Evolutionary conservation across 768 basidiomycete genomes (phyloP).

Genomic region (Podaxis pistillaris): DNA sequence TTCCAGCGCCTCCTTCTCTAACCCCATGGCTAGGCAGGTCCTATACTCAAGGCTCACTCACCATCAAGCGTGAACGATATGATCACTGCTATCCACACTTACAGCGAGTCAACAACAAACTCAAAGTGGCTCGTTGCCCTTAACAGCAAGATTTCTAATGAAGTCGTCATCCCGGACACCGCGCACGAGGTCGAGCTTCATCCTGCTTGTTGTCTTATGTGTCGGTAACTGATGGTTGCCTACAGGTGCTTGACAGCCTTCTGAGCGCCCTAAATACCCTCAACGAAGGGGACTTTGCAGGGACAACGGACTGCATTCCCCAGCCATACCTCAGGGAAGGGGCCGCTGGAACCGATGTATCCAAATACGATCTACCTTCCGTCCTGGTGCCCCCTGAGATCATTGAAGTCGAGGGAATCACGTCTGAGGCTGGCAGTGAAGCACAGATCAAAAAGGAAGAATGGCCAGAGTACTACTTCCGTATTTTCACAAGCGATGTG

Average conservation of each 20-base stretch:
- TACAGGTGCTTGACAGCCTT: conserved; percentile 74
- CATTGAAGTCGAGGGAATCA: conserved; percentile 73
- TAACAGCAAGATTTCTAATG: conserved; percentile 48
- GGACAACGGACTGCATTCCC: conserved; percentile 53
- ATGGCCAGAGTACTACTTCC: conserved; percentile 72
- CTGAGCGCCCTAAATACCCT: conserved; percentile 60
- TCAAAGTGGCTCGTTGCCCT: conserved; percentile 70
- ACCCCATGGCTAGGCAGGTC: conserved; percentile 54
- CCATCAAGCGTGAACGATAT: conserved; percentile 63
- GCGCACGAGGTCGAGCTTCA: conserved; percentile 56
- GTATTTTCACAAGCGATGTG: conserved; percentile 63
- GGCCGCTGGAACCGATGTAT: conserved; percentile 23
- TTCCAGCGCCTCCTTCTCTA: not conserved
- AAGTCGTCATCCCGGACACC: conserved; percentile 41
- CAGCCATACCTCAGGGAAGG: conserved; percentile 50
- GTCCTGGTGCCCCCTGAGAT: conserved; percentile 87
- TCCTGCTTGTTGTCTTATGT: not conserved
- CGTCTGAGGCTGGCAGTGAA: conserved; percentile 68
- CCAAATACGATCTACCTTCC: conserved; percentile 68
- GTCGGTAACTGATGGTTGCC: conserved; percentile 9
- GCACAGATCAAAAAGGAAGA: conserved; percentile 77
- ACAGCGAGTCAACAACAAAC: conserved; percentile 57
- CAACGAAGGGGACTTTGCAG: conserved; percentile 59
- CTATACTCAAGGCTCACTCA: conserved; percentile 58
- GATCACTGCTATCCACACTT: conserved; percentile 68